Percentiles rank a stretch among this genome's conserved stretches.
Evolutionary conservation across 768 basidiomycete genomes (phyloP).

Genomic region (Lanmaoa pseudosensibilis): DNA sequence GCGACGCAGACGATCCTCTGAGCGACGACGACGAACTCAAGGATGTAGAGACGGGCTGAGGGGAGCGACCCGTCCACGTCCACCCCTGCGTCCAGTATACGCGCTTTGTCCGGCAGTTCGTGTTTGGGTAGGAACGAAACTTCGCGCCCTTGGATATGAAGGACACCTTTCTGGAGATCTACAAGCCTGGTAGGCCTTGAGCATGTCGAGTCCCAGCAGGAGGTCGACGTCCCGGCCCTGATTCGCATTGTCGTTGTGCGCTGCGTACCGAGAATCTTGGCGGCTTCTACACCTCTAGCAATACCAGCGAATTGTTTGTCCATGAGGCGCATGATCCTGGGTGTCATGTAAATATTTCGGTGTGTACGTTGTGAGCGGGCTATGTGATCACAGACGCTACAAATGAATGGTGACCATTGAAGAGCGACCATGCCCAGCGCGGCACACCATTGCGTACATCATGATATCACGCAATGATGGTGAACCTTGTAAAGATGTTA

Average conservation of each 20-base stretch:
- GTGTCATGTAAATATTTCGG: too few relatives aligned
- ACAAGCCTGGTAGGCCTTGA: constrained; percentile 93
- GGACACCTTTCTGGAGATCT: constrained; percentile 88
- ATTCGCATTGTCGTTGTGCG: too few relatives aligned
- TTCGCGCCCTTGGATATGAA: constrained; percentile 91
- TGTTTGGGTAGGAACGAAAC: constrained; percentile 91
- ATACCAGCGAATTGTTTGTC: too few relatives aligned
- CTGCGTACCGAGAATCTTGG: too few relatives aligned
- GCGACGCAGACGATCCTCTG: constrained; percentile 18
- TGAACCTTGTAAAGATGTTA: constrained; percentile 64
- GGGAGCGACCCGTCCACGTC: constrained; percentile 24
- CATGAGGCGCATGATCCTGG: too few relatives aligned
- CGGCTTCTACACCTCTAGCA: too few relatives aligned
- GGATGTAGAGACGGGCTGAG: constrained; percentile 20
- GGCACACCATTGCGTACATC: constrained; percentile 88
- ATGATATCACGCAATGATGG: constrained; percentile 91
- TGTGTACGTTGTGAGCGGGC: too few relatives aligned
- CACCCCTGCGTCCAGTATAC: constrained; percentile 39
- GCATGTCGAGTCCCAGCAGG: constrained; percentile 98
- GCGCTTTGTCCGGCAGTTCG: constrained; percentile 84
- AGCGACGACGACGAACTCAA: constrained; percentile 11
- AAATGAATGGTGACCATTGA: constrained; percentile 90
- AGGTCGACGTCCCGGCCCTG: constrained; percentile 93
- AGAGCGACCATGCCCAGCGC: constrained; percentile 91
- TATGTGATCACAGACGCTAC: too few relatives aligned